Base-by-base conservation (phyloP, 2,329 filamentous ascomycete genomes). In the Pseudogymnoascus sp. region DNA sequence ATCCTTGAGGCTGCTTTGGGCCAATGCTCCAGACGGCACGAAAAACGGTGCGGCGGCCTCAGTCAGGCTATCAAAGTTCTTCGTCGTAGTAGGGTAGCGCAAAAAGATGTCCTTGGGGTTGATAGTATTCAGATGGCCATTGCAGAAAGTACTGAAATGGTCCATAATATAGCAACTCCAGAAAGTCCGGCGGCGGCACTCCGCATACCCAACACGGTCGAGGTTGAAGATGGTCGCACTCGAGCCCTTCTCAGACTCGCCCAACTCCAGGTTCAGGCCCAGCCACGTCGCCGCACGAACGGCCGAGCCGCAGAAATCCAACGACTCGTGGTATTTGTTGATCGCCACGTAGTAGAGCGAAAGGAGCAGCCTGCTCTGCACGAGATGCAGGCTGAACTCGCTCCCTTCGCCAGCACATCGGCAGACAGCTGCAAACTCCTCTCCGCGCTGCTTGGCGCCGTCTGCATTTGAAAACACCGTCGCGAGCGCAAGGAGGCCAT, bases 141-240 rank as follows among this genome's bases (percentile, higher is more conserved):
- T 80, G 61, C 81, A 85, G 65, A 85, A 80, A 13, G 82, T 82
- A 59, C 83, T 85, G 65, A 88, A 83, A 59, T 87, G 82, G 74
- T 91, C 89, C 72, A 89, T 81, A 68, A 90, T 76, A 68, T 87
- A 89, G 61, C 85, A 82, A 29, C 85, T 83, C 88, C 88, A 92
- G 70, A 90, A 88, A 0, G 87, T 90, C 63, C 89, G 80, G 66
- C 88, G 81, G 65, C 85, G 81, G 68, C 86, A 87, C 74, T 92
- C 89, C 23, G 82, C 80, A 67, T 87, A 82, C 31, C 82, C 83
- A 60, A 75, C 74, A 64, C 78, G 80, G 67, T 81, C 83, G 66
- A 89, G 78, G 19, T 80, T 83, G 69, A 84, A 86, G 13, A 75
- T 66, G 15, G 65, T 65, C 2, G 70, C 75, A 60, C 82, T 80